Evolutionary conservation across 768 basidiomycete genomes (phyloP), one percentile per base, ranked within the genome.

Genomic region (Serendipita indica): DNA sequence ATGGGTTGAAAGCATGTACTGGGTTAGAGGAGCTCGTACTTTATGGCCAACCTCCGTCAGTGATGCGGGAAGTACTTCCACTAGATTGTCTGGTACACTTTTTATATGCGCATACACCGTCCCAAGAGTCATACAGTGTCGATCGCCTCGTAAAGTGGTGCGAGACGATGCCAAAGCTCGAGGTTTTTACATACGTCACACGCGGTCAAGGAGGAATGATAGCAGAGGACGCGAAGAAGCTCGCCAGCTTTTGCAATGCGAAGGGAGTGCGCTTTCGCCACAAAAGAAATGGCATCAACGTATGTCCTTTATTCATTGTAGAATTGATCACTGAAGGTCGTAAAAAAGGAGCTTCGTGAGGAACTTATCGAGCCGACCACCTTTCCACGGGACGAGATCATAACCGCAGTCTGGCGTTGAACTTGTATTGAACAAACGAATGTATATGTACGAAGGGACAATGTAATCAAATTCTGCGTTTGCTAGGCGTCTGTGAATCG

Each of bases 371-470:
- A 43, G 3, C 41, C 41, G 16, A 4, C 16, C n/a, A 18, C 41
- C n/a, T 43, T 43, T 43, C 41, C 41, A 43, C 41, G 41, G 27
- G 41, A 43, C n/a, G n/a, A 43, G 27, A n/a, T 43, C n/a, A 43
- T 43, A 25, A 43, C 41, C n/a, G n/a, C 41, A 4, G 41, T 43
- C n/a, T 43, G 41, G 41, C 41, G 41, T 18, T 43, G 41, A 43
- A 3, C n/a, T n/a, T n/a, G n/a, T n/a, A n/a, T n/a, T n/a, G n/a
- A n/a, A n/a, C n/a, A n/a, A n/a, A n/a, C n/a, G n/a, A n/a, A n/a
- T n/a, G n/a, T n/a, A n/a, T n/a, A n/a, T n/a, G n/a, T n/a, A 43
- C 41, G 41, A 43, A 25, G 27, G 18, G 41, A 43, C 7, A 25
- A n/a, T n/a, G 41, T 43, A 43, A 43, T 18, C 41, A n/a, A 43